These are phyloP conservation scores for Xylaria sp. DNA, from an alignment of 2,329 filamentous ascomycete species.

Conservation along the genomic window DNA sequence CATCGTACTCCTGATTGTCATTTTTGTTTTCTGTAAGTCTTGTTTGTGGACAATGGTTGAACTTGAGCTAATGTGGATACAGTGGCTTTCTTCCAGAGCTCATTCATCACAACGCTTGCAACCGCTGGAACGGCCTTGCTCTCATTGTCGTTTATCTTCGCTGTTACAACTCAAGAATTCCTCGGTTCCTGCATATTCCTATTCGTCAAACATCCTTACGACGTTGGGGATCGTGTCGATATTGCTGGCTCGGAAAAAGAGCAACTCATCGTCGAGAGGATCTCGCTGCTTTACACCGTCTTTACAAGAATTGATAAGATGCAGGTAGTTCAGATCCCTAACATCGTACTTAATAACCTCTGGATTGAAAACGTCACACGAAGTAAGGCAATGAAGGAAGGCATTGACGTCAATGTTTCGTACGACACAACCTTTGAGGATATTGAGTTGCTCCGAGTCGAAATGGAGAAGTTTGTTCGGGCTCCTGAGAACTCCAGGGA, in stretches of 20 bases:
- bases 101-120: slow-evolving; percentile 84
- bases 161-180: slow-evolving; percentile 90
- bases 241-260: slow-evolving; percentile 68
- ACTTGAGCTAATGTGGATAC: slow-evolving; percentile 19
- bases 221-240: slow-evolving; percentile 94
- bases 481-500: slow-evolving; percentile 88
- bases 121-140: slow-evolving; percentile 92
- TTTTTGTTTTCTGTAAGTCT: slow-evolving; percentile 81
- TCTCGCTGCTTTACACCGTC: slow-evolving; percentile 91
- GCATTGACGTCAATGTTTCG: slow-evolving; percentile 79
- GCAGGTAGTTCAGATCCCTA: slow-evolving; percentile 85
- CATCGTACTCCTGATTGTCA: slow-evolving; percentile 80
- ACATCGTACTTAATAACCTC: slow-evolving; percentile 89
- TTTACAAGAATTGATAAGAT: slow-evolving; percentile 86
- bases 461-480: slow-evolving; percentile 87
- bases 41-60: not conserved
- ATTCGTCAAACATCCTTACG: slow-evolving; percentile 98
- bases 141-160: slow-evolving; percentile 96
- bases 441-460: slow-evolving; percentile 81
- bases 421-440: slow-evolving; percentile 92
- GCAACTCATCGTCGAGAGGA: slow-evolving; percentile 87
- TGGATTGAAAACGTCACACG: slow-evolving; percentile 96
- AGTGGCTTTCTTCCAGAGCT: slow-evolving; percentile 89
- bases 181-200: slow-evolving; percentile 98
- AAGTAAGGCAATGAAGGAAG: slow-evolving; percentile 90